Percentiles rank a stretch among this genome's conserved stretches.
Evolutionary conservation across 2,329 filamentous ascomycete genomes (phyloP).

Genomic region (Cladophialophora exuberans): DNA sequence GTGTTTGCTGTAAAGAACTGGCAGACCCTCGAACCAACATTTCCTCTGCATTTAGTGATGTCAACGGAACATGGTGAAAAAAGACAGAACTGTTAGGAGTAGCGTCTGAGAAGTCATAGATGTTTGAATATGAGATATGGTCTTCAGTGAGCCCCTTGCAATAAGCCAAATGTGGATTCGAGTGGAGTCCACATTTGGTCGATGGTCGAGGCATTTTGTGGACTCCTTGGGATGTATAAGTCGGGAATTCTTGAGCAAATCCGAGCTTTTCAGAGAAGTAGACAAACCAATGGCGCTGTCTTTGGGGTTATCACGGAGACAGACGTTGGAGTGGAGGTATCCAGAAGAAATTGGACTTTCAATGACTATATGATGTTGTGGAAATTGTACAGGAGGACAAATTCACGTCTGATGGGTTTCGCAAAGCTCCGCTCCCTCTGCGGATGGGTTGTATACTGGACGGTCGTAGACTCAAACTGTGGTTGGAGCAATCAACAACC

Average conservation of each 20-base stretch:
- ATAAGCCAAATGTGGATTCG: constrained; percentile 2
- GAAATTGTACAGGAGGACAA: neutral
- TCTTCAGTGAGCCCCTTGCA: neutral
- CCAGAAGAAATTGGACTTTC: neutral
- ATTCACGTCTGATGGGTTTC: neutral
- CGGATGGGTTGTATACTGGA: neutral
- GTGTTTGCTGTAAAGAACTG: neutral
- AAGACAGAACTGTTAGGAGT: constrained; percentile 15
- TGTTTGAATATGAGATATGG: neutral
- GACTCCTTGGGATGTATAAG: constrained; percentile 13
- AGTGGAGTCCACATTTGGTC: neutral
- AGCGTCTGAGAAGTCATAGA: constrained; percentile 5
- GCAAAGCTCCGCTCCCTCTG: neutral
- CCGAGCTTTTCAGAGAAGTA: neutral
- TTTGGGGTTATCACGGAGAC: neutral
- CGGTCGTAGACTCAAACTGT: neutral
- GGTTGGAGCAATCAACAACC: constrained; percentile 2
- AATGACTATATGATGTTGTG: neutral
- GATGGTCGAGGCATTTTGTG: constrained; percentile 8
- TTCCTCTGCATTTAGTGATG: constrained; percentile 19
- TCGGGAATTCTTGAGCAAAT: constrained; percentile 12
- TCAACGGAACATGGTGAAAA: constrained; percentile 21
- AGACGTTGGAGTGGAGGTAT: neutral
- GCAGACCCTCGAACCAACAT: constrained; percentile 20
- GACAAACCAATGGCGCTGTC: neutral